These are phyloP conservation scores for Pythium vanterpoolii DNA, from an alignment of 352 stramenopile species.

Conservation along the genomic window DNA sequence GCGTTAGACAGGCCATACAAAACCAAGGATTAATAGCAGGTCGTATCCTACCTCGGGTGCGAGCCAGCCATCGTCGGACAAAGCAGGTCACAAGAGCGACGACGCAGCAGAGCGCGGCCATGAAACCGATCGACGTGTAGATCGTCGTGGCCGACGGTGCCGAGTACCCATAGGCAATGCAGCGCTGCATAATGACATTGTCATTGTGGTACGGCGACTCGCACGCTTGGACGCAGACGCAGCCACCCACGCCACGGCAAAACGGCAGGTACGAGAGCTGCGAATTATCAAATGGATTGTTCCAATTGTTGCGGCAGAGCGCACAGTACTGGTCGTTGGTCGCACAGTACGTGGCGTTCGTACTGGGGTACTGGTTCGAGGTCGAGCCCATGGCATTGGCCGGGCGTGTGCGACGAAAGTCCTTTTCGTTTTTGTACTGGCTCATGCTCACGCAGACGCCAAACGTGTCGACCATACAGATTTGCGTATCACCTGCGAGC, in stretches of 20 bases:
- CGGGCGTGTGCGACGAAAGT: slow-evolving; percentile 13
- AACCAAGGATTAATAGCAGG: background rate
- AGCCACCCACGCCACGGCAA: slow-evolving; percentile 20
- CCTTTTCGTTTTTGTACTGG: slow-evolving; percentile 7
- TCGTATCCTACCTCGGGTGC: background rate
- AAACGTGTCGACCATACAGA: slow-evolving; percentile 21
- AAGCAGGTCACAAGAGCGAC: slow-evolving; percentile 6
- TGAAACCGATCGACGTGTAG: slow-evolving; percentile 18
- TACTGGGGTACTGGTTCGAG: slow-evolving; percentile 14
- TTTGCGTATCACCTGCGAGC: slow-evolving; percentile 4
- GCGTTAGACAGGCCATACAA: background rate
- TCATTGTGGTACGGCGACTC: slow-evolving; percentile 20
- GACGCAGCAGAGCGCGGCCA: slow-evolving; percentile 17
- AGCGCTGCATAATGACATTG: slow-evolving; percentile 23
- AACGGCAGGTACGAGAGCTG: slow-evolving; percentile 20
- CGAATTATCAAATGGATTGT: slow-evolving; percentile 23
- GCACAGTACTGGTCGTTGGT: slow-evolving; percentile 16
- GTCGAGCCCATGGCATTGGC: background rate
- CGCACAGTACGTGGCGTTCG: slow-evolving; percentile 21
- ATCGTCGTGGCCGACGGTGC: slow-evolving; percentile 9
- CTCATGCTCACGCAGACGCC: slow-evolving; percentile 19
- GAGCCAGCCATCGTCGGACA: slow-evolving; percentile 12
- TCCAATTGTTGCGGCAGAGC: slow-evolving; percentile 18
- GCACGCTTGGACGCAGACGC: slow-evolving; percentile 19
- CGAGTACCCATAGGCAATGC: background rate